Percentiles rank a stretch among this genome's conserved stretches.
Evolutionary conservation across 2,329 filamentous ascomycete genomes (phyloP).

Genomic region (Colletotrichum acutatum): DNA sequence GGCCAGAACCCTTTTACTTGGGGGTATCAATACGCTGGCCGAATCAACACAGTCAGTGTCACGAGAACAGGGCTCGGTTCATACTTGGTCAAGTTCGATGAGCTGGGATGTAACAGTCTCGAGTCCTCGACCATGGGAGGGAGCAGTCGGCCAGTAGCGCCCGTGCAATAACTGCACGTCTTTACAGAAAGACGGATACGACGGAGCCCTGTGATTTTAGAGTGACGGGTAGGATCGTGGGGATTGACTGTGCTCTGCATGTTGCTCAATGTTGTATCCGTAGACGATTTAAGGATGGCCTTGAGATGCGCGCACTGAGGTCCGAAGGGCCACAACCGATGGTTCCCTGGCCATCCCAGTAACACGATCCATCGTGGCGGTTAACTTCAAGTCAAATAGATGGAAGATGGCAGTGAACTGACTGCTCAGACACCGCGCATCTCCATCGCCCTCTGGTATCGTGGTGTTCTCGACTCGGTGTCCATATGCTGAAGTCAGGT

Average conservation of each 20-base stretch:
- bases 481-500: background rate
- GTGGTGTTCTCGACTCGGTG: background rate
- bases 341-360: background rate
- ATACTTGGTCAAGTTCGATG: background rate
- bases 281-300: background rate
- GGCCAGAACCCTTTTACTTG: background rate
- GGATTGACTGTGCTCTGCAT: no score
- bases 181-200: no score
- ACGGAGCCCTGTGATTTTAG: no score
- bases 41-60: background rate
- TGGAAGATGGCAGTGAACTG: no score
- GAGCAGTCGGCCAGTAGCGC: no score
- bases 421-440: background rate
- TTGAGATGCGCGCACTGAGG: constrained; percentile 1
- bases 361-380: background rate
- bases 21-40: background rate
- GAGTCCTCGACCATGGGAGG: no score
- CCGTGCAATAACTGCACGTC: no score
- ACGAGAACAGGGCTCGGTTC: background rate
- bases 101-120: background rate
- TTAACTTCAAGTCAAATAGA: background rate
- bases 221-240: background rate
- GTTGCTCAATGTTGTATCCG: no score
- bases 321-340: background rate
- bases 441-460: background rate